Percentiles rank a stretch among this genome's conserved stretches.
Evolutionary conservation across 2,329 filamentous ascomycete genomes (phyloP).

Genomic region (Teratosphaeriaceae sp.): DNA sequence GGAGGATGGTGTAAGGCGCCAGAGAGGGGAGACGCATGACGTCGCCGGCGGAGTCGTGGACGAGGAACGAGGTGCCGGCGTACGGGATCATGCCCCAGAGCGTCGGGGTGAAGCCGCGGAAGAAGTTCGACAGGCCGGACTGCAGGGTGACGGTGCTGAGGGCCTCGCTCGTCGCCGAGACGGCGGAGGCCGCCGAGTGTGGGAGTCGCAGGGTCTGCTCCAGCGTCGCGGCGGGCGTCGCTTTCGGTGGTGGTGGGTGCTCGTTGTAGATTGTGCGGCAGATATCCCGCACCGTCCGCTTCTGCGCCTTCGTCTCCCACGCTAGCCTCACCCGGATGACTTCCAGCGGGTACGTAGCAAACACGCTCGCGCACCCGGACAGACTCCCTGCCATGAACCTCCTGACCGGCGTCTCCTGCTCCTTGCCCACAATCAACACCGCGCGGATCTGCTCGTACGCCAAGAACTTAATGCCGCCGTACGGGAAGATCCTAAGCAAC

Average conservation of each 20-base stretch:
- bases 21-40: slow-evolving; percentile 64
- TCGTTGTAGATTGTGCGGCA: slow-evolving; percentile 85
- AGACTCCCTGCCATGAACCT: slow-evolving; percentile 67
- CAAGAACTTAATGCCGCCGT: slow-evolving; percentile 95
- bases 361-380: slow-evolving; percentile 83
- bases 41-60: slow-evolving; percentile 86
- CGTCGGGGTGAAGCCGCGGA: slow-evolving; percentile 86
- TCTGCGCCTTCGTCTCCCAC: slow-evolving; percentile 79
- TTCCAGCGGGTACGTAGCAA: slow-evolving; percentile 93
- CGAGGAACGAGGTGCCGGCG: slow-evolving; percentile 90
- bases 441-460: slow-evolving; percentile 94
- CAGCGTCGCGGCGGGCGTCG: slow-evolving; percentile 1
- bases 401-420: slow-evolving; percentile 73
- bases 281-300: slow-evolving; percentile 65
- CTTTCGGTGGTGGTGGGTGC: slow-evolving; percentile 36
- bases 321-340: slow-evolving; percentile 87
- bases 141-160: slow-evolving; percentile 52
- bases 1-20: slow-evolving; percentile 67
- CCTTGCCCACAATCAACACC: slow-evolving; percentile 60
- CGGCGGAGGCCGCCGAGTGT: slow-evolving; percentile 31
- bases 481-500: slow-evolving; percentile 89
- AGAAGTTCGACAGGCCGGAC: slow-evolving; percentile 80
- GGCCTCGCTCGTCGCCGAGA: slow-evolving; percentile 36
- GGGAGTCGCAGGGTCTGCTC: slow-evolving; percentile 11
- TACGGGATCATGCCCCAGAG: slow-evolving; percentile 94